Percentiles rank a stretch among this genome's conserved stretches.
phyloP scores from a whole-genome alignment of 192 early-diverging fungal species.

The Coemansia sp. region DNA sequence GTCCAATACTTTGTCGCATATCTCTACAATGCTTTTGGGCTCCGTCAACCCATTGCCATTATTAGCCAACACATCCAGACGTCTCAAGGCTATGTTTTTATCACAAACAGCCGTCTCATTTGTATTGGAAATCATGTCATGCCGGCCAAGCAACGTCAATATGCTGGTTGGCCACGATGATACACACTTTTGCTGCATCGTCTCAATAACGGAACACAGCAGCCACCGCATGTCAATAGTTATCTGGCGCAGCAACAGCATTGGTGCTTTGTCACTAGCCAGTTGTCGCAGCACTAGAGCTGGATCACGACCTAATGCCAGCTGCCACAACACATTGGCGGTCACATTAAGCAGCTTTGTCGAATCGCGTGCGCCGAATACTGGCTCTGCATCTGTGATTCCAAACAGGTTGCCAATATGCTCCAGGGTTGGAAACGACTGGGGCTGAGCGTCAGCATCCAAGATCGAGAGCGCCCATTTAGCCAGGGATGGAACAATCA shows the following conservation, averaged over 20 bases:
- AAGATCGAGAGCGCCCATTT: slow-evolving; percentile 24
- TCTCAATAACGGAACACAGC: slow-evolving; percentile 10
- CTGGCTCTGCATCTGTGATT: slow-evolving; percentile 34
- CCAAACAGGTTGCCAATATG: slow-evolving; percentile 25
- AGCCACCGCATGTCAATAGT: slow-evolving; percentile 38
- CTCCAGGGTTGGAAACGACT: slow-evolving; percentile 31
- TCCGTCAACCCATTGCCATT: not conserved
- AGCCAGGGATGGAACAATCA: slow-evolving; percentile 24
- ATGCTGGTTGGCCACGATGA: slow-evolving; percentile 28
- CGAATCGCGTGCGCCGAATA: slow-evolving; percentile 8
- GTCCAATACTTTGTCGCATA: slow-evolving; percentile 23
- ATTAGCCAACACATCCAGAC: not conserved
- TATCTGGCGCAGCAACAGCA: slow-evolving; percentile 20
- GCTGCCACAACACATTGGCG: slow-evolving; percentile 17
- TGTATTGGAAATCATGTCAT: slow-evolving; percentile 37
- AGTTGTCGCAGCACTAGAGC: slow-evolving; percentile 19
- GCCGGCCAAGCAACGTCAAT: slow-evolving; percentile 32
- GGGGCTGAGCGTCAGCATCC: not conserved
- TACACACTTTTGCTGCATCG: slow-evolving; percentile 12
- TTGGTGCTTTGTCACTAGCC: slow-evolving; percentile 6
- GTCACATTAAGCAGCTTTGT: slow-evolving; percentile 19
- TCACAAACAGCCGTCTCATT: not conserved
- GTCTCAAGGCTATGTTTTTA: not conserved
- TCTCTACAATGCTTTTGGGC: slow-evolving; percentile 13
- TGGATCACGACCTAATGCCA: slow-evolving; percentile 11